These are phyloP conservation scores for Bacidia gigantensis DNA, from an alignment of 495 filamentous ascomycete genomes.

Conservation along the genomic window DNA sequence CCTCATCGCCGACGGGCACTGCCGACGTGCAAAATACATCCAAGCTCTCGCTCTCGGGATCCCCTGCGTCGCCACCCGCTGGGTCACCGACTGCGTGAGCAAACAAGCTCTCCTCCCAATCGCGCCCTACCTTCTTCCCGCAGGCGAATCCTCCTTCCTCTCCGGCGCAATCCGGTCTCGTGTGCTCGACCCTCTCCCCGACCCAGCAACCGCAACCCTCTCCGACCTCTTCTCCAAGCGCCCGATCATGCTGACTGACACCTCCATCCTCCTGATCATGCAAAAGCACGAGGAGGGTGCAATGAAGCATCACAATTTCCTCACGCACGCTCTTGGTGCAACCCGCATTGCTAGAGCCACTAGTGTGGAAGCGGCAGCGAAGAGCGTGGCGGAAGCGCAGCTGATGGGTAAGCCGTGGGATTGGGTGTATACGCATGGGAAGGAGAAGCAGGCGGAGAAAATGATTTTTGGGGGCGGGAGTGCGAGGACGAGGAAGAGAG, in stretches of 20 bases:
- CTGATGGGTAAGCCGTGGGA: slow-evolving; percentile 41
- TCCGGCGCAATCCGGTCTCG: slow-evolving; percentile 67
- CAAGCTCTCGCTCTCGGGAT: slow-evolving; percentile 85
- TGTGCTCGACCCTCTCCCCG: slow-evolving; percentile 41
- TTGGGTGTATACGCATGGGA: slow-evolving; percentile 61
- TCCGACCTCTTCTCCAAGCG: slow-evolving; percentile 40
- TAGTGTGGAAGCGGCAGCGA: slow-evolving; percentile 48
- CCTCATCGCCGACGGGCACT: slow-evolving; percentile 75
- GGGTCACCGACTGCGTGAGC: slow-evolving; percentile 62
- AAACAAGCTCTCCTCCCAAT: slow-evolving; percentile 52
- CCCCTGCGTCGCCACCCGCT: slow-evolving; percentile 66
- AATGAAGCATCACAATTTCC: slow-evolving; percentile 50
- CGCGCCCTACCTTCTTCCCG: slow-evolving; percentile 70
- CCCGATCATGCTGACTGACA: slow-evolving; percentile 46
- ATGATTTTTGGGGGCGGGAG: slow-evolving; percentile 29
- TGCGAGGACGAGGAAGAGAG: slow-evolving; percentile 37
- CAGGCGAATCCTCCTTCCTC: slow-evolving; percentile 66
- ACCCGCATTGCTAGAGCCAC: slow-evolving; percentile 46
- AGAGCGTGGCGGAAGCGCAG: slow-evolving; percentile 38
- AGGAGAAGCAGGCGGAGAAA: slow-evolving; percentile 35
- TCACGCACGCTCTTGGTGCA: slow-evolving; percentile 68
- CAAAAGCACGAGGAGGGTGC: slow-evolving; percentile 48
- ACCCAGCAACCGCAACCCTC: slow-evolving; percentile 41
- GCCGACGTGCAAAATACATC: slow-evolving; percentile 84
- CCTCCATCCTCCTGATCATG: slow-evolving; percentile 62